Conservation (phyloP, 1,284 basidiomycete species). For the Amylostereum areolatum region DNA sequence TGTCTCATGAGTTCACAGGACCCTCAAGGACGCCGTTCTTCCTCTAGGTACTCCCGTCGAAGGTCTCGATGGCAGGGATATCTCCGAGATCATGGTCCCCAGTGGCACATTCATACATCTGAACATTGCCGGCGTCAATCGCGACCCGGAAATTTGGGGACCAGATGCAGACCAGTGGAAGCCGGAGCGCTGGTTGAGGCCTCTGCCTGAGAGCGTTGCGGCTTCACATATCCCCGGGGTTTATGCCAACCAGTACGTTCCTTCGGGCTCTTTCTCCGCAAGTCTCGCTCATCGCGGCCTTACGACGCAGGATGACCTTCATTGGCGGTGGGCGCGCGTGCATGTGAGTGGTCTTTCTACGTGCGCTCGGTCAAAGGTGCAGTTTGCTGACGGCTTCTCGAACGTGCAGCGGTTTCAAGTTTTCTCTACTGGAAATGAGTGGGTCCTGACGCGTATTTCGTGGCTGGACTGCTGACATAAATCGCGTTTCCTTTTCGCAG, state of each 20-base stretch:
- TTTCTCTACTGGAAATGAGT: conserved; percentile 26
- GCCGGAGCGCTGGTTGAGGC: conserved; percentile 19
- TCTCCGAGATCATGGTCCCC: conserved; percentile 5
- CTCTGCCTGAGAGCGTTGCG: conserved; percentile 13
- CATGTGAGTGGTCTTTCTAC: conserved; percentile 18
- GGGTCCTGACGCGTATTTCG: conserved; percentile 7
- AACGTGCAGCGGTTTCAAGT: conserved; percentile 25
- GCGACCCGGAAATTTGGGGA: conserved; percentile 15
- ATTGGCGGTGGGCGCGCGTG: conserved; percentile 23
- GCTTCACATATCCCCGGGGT: conserved; percentile 16
- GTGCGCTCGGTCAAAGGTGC: neutral
- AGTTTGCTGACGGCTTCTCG: conserved; percentile 13
- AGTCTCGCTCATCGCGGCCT: neutral
- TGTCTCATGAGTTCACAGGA: neutral
- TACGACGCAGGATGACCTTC: conserved; percentile 28
- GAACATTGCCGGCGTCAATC: conserved; percentile 7
- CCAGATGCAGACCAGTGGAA: conserved; percentile 18
- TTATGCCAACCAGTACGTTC: conserved; percentile 18
- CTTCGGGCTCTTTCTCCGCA: neutral
- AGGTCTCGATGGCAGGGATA: conserved; percentile 6
- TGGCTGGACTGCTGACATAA: neutral
- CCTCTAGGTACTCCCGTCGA: conserved; percentile 11
- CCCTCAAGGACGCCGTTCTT: conserved; percentile 7
- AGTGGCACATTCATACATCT: conserved; percentile 11
- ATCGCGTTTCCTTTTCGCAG: neutral